phyloP scores from a whole-genome alignment of 345 rosid genomes.

The Aquilaria sinensis region DNA sequence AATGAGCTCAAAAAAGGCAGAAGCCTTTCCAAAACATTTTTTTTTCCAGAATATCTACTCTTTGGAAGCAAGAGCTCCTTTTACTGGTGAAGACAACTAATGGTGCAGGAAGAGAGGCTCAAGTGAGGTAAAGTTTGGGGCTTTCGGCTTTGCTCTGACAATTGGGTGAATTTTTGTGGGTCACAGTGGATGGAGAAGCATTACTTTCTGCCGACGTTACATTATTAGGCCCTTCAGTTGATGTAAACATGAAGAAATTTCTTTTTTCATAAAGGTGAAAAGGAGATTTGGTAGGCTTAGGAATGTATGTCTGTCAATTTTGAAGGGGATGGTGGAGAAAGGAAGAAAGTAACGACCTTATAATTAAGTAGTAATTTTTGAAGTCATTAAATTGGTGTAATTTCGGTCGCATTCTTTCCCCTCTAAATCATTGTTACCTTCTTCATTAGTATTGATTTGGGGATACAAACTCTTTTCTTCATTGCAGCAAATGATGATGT shows the following conservation, averaged over 20 bases:
- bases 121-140: conserved; percentile 12
- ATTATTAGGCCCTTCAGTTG: conserved; percentile 2
- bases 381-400: not conserved
- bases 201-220: too few species aligned
- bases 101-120: conserved; percentile 21
- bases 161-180: conserved; percentile 12
- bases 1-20: conserved; percentile 6
- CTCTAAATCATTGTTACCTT: too few species aligned
- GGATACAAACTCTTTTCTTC: too few species aligned
- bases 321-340: conserved; percentile 12
- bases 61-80: conserved; percentile 7
- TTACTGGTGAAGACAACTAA: conserved; percentile 6
- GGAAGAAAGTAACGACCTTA: conserved; percentile 9
- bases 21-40: conserved; percentile 16
- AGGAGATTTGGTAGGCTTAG: conserved; percentile 1
- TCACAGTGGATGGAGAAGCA: conserved; percentile 1
- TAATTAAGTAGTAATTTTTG: not conserved
- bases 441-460: too few species aligned
- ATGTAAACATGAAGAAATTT: conserved; percentile 7
- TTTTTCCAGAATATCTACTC: conserved; percentile 18
- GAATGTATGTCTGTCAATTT: conserved; percentile 13
- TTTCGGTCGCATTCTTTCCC: too few species aligned
- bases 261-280: conserved; percentile 23
- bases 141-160: conserved; percentile 15
- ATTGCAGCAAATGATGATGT: too few species aligned